Evolutionary conservation across 2,329 filamentous ascomycete species (phyloP).

Genomic region (Trichoderma aggressivum): DNA sequence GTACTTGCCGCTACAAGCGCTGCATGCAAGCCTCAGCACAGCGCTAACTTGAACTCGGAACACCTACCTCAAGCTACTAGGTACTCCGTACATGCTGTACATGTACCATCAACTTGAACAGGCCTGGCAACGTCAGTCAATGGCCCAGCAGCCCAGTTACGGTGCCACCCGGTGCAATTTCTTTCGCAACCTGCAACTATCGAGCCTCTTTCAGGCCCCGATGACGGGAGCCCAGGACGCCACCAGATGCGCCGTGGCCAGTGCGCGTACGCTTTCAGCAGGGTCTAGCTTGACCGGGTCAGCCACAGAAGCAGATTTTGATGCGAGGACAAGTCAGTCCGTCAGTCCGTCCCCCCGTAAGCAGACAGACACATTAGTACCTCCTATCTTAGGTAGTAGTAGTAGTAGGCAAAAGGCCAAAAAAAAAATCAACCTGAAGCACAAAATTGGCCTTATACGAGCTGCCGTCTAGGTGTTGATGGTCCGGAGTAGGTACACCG

Average conservation of each 20-base stretch:
- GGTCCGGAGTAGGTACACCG: neutral
- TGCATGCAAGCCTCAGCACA: neutral
- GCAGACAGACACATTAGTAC: too few relatives aligned
- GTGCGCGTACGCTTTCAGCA: slow-evolving; percentile 8
- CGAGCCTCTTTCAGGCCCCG: neutral
- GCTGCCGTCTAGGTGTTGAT: neutral
- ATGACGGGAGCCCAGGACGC: slow-evolving; percentile 12
- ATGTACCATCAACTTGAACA: neutral
- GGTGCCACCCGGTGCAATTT: neutral
- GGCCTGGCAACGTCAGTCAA: neutral
- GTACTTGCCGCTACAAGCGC: slow-evolving; percentile 3
- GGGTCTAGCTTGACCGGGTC: slow-evolving; percentile 1
- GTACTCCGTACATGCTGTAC: too few relatives aligned
- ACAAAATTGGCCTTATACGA: neutral
- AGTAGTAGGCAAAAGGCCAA: too few relatives aligned
- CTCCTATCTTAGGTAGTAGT: too few relatives aligned
- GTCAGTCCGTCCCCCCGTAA: neutral
- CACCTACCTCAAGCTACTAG: neutral
- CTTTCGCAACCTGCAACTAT: neutral
- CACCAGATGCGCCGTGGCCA: slow-evolving; percentile 15
- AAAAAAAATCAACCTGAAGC: too few relatives aligned
- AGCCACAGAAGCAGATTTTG: neutral
- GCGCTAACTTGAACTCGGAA: neutral
- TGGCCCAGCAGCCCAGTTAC: neutral
- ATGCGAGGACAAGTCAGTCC: neutral